Evolutionary conservation across 2,329 filamentous ascomycete species (phyloP).

Genomic region (Hirsutella rhossiliensis): DNA sequence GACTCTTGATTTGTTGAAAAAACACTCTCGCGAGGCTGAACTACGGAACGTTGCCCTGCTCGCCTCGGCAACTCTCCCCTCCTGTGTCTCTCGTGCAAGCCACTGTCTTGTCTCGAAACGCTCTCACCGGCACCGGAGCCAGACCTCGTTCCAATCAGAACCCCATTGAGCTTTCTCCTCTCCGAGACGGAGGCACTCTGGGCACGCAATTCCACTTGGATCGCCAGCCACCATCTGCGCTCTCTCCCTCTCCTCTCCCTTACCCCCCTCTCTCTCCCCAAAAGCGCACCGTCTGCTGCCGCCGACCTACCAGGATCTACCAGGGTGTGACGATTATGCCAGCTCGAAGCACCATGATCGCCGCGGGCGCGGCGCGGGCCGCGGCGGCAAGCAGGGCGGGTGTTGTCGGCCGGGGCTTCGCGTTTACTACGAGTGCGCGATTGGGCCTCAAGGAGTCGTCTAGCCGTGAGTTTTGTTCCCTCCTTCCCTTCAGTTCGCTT

Average conservation of each 20-base stretch:
- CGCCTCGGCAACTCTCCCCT: no score
- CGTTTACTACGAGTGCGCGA: constrained; percentile 14
- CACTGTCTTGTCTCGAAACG: no score
- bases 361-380: neutral
- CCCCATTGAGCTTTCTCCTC: neutral
- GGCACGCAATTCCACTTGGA: no score
- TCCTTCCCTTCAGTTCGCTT: neutral
- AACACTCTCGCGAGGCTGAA: no score
- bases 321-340: neutral
- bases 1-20: no score
- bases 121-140: no score
- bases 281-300: no score
- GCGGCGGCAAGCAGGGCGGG: constrained; percentile 7
- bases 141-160: neutral
- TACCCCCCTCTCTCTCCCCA: no score
- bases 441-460: constrained; percentile 25
- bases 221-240: no score
- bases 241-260: no score
- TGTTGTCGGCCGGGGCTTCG: constrained; percentile 10
- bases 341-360: neutral
- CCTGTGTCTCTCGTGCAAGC: no score
- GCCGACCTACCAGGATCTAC: neutral
- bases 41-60: no score
- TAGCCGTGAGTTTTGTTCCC: constrained; percentile 14
- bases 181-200: neutral